Base-by-base conservation (phyloP, 371 early-diverging fungal genomes). In the Hamiltosporidium tvaerminnensis region DNA sequence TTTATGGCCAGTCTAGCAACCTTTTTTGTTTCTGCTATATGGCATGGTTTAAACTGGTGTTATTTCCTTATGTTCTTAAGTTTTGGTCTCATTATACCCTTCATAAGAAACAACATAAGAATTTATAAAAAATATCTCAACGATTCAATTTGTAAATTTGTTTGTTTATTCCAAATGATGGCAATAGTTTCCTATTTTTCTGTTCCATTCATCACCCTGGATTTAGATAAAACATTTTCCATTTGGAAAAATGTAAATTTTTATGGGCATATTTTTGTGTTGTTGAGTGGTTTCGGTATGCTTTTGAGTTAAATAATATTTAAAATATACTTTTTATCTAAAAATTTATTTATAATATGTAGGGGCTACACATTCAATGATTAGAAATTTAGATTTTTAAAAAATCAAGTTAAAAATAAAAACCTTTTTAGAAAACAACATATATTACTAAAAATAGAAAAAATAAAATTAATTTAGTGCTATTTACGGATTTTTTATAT, bases 41-140 rank as follows among this genome's bases (percentile, higher is more conserved):
- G 69, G 57, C 74, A 73, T 59, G 70, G 70, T 1, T 37, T 63
- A 23, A 63, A 67, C 44, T 53, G 62, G 16, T 67, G 63, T 53
- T 73, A 70, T 52, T 53, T 67, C 23, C 41, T 70, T 23, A 66
- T 73, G 53, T 70, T 70, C 48, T 41, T 69, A 16, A 65, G 65
- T 4, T 49, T 73, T 2, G 61, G 63, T 32, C n/a, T 64, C 30
- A 54, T 31, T 12, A 68, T 53, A 14, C 56, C 48, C 9, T n/a
- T 66, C 30, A 41, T 63, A 31, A 62, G 55, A 48, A 49, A 37
- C 7, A 62, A 65, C 39, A 57, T 61, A 7, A 62, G 14, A 49
- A 49, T 16, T 3, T 10, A 14, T 10, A 49, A 49, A 49, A 10
- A 23, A 3, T 49, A 49, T 49, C 16, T 49, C 4, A n/a, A 49